Conservation (phyloP, 345 rosid genomes). For the Salix suchowensis region DNA sequence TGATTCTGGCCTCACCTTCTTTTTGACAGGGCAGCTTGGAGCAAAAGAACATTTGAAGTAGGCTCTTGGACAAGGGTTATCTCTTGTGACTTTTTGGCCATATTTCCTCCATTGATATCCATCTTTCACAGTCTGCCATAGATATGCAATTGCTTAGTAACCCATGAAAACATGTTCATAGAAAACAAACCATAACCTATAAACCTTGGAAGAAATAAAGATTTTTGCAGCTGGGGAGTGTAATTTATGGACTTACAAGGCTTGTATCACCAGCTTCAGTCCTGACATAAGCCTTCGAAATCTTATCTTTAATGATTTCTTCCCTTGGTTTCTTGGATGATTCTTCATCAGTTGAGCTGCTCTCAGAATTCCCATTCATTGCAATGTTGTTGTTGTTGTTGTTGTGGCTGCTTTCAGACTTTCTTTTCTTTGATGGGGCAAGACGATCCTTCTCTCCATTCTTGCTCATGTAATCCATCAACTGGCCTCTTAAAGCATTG, state of each 20-base stretch:
- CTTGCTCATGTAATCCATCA: conserved; percentile 55
- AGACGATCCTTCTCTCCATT: conserved; percentile 37
- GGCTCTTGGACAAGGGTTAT: conserved; percentile 96
- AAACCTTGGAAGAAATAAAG: not conserved
- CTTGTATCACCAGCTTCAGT: conserved; percentile 70
- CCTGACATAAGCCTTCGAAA: conserved; percentile 51
- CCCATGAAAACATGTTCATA: not conserved
- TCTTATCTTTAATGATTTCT: conserved; percentile 67
- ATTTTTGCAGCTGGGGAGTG: not conserved
- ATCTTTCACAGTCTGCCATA: conserved; percentile 75
- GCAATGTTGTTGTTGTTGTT: conserved; percentile 26
- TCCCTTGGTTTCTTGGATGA: conserved; percentile 71
- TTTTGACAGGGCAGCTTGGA: conserved; percentile 91
- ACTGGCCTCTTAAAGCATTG: conserved; percentile 56
- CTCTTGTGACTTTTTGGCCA: conserved; percentile 98
- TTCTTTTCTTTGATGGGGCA: conserved; percentile 70
- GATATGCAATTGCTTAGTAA: not conserved
- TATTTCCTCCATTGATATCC: conserved; percentile 99
- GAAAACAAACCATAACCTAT: not conserved
- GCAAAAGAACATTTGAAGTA: conserved; percentile 97
- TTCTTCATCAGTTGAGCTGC: conserved; percentile 88
- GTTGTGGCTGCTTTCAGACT: conserved; percentile 44
- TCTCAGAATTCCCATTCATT: conserved; percentile 57
- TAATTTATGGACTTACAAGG: conserved; percentile 49
- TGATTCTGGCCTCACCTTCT: conserved; percentile 53